phyloP scores from a whole-genome alignment of 768 basidiomycete genomes.

The Rhizopogon vulgaris region DNA sequence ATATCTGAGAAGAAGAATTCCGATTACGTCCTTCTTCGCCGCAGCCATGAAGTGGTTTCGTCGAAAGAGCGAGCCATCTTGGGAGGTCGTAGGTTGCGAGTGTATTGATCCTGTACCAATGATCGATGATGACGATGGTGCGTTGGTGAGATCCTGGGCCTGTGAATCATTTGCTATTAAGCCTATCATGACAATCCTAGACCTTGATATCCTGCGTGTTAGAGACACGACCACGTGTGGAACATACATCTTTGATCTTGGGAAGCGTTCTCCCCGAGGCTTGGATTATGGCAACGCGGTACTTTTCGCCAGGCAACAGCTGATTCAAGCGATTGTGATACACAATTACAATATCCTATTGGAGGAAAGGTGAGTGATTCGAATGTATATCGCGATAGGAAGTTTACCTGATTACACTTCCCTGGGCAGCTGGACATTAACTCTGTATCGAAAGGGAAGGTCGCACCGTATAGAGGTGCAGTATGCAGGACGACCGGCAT shows the following conservation, averaged over 20 bases:
- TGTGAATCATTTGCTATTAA: background rate
- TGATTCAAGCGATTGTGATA: constrained; percentile 48
- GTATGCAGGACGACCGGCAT: constrained; percentile 65
- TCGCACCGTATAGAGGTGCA: constrained; percentile 61
- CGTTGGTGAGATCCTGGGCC: constrained; percentile 11
- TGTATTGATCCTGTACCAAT: constrained; percentile 58
- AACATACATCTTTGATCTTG: constrained; percentile 57
- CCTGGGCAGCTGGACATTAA: constrained; percentile 50
- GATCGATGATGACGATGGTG: constrained; percentile 57
- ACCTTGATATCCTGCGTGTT: constrained; percentile 53
- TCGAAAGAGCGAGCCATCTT: constrained; percentile 49
- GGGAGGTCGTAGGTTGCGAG: constrained; percentile 74
- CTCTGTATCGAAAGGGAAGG: constrained; percentile 57
- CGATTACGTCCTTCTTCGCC: constrained; percentile 3
- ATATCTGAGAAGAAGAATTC: constrained; percentile 1
- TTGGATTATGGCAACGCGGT: constrained; percentile 48
- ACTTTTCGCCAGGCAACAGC: constrained; percentile 56
- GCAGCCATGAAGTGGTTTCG: constrained; percentile 36
- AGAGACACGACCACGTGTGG: constrained; percentile 48
- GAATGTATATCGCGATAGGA: background rate
- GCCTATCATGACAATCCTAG: constrained; percentile 25
- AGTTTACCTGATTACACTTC: constrained; percentile 1
- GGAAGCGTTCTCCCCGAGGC: constrained; percentile 38
- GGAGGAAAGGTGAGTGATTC: constrained; percentile 52
- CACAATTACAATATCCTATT: constrained; percentile 60